A percentile compares a stretch with the other conserved stretches of the same genome.
These are phyloP conservation scores for Helminthosporium solani DNA, from an alignment of 2,329 filamentous ascomycete genomes.

Conservation along the genomic window DNA sequence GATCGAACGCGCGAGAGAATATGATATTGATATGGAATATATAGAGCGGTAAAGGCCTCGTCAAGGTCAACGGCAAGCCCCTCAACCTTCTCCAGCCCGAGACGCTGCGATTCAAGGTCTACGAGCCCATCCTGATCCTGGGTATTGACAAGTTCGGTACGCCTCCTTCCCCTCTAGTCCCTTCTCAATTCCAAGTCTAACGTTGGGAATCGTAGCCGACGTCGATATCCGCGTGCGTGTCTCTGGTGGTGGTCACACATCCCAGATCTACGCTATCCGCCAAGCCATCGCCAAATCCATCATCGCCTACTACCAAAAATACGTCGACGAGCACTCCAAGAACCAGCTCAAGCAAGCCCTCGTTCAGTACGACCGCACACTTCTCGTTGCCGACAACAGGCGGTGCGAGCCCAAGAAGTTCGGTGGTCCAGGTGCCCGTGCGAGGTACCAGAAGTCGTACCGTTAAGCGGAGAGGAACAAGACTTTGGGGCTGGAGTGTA, in stretches of 20 bases:
- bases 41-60: slow-evolving; percentile 78
- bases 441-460: slow-evolving; percentile 99
- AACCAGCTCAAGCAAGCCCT: slow-evolving; percentile 98
- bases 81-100: slow-evolving; percentile 92
- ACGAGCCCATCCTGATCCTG: slow-evolving; percentile 96
- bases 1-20: slow-evolving; percentile 22
- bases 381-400: slow-evolving; percentile 98
- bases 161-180: slow-evolving; percentile 20
- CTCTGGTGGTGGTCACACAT: slow-evolving; percentile 94
- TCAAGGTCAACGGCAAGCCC: slow-evolving; percentile 99
- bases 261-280: slow-evolving; percentile 96
- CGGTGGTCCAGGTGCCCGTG: slow-evolving; percentile 87
- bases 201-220: slow-evolving; percentile 53
- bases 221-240: slow-evolving; percentile 98
- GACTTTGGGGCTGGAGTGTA: slow-evolving; percentile 7
- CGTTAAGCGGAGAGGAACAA: slow-evolving; percentile 63
- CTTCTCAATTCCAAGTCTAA: slow-evolving; percentile 11
- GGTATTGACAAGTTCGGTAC: slow-evolving; percentile 91
- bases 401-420: slow-evolving; percentile 99
- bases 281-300: slow-evolving; percentile 98
- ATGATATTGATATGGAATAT: slow-evolving; percentile 27
- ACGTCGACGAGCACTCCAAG: slow-evolving; percentile 99
- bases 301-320: slow-evolving; percentile 99
- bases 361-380: slow-evolving; percentile 92
- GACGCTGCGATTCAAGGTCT: slow-evolving; percentile 99